These are phyloP conservation scores for Monosporozyma aerobia DNA, from an alignment of 805 yeast species.

Conservation along the genomic window DNA sequence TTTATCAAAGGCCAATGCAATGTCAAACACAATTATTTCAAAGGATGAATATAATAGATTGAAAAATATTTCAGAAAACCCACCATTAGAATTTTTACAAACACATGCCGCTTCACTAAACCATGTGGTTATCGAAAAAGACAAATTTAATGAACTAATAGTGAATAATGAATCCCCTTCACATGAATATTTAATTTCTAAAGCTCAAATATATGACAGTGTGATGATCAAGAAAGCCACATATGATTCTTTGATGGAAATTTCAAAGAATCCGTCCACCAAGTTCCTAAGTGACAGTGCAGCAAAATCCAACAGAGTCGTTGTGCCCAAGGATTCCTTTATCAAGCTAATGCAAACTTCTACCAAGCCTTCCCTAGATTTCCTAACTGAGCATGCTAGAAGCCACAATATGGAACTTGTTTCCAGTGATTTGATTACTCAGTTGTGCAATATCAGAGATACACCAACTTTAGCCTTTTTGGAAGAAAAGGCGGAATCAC, in stretches of 20 bases:
- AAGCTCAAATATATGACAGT: neutral
- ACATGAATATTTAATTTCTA: neutral
- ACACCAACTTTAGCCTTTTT: conserved; percentile 1
- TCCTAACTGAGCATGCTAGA: neutral
- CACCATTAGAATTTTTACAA: conserved; percentile 1
- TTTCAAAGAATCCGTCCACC: neutral
- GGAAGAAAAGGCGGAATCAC: neutral
- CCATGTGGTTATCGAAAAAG: neutral
- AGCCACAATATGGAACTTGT: neutral
- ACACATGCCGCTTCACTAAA: conserved; percentile 1
- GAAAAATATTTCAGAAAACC: conserved; percentile 5
- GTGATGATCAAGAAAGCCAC: neutral
- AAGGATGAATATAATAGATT: neutral
- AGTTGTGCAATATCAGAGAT: conserved; percentile 9
- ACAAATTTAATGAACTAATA: neutral
- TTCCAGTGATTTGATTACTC: neutral
- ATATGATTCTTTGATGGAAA: neutral
- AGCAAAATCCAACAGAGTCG: neutral
- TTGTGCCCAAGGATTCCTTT: neutral
- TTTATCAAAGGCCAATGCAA: neutral
- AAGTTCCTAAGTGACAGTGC: neutral
- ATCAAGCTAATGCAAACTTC: neutral
- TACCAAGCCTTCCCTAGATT: neutral
- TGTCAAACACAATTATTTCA: neutral
- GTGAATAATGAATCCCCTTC: neutral